phyloP scores from a whole-genome alignment of 345 rosid genomes.

The Dipteronia dyeriana region DNA sequence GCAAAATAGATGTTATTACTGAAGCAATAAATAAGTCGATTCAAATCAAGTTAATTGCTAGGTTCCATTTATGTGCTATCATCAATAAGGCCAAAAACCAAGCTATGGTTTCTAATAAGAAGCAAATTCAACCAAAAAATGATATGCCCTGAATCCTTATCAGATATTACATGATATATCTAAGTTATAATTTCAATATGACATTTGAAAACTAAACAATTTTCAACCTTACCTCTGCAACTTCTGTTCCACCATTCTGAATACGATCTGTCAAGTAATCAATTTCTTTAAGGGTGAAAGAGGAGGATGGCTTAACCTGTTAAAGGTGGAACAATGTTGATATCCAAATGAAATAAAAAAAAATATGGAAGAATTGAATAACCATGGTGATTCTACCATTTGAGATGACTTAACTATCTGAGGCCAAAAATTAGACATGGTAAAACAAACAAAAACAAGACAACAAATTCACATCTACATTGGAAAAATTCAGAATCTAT shows the following conservation, averaged over 20 bases:
- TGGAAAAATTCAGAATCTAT: no score
- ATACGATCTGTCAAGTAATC: conserved; percentile 87
- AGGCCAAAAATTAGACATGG: no score
- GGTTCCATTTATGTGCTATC: neutral
- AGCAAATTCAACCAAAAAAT: neutral
- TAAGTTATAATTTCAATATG: neutral
- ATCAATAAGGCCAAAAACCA: neutral
- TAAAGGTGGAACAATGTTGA: conserved; percentile 7
- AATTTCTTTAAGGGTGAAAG: conserved; percentile 76
- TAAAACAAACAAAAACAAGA: no score
- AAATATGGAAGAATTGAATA: neutral
- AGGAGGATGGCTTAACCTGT: conserved; percentile 83
- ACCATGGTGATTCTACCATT: no score
- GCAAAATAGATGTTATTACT: neutral
- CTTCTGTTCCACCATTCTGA: conserved; percentile 98
- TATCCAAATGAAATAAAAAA: neutral
- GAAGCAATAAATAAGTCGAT: neutral
- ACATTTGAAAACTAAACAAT: neutral
- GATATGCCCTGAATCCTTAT: neutral
- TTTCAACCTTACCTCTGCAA: conserved; percentile 68
- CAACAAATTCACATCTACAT: no score
- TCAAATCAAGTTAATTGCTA: neutral
- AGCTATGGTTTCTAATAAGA: neutral
- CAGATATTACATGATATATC: neutral
- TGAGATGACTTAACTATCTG: no score